A percentile compares a stretch with the other conserved stretches of the same genome.
Evolutionary conservation across 495 filamentous ascomycete genomes (phyloP).

Genomic region (Recurvomyces mirabilis): DNA sequence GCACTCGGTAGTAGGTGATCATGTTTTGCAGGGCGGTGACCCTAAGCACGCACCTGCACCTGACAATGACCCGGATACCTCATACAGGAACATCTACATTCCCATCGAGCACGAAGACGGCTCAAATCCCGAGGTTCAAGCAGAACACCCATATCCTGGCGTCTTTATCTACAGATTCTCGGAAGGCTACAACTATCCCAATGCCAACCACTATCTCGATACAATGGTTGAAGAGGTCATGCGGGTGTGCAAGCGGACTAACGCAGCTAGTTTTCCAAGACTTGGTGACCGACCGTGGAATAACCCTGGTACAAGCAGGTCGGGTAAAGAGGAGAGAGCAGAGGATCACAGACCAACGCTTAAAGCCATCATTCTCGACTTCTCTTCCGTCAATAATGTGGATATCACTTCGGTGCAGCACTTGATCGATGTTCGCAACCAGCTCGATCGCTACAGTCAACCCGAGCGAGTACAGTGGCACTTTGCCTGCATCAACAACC

Average conservation of each 20-base stretch:
- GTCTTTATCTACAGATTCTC: conserved; percentile 97
- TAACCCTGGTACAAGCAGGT: conserved; percentile 67
- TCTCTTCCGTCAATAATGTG: conserved; percentile 91
- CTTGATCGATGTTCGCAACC: conserved; percentile 94
- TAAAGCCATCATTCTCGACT: conserved; percentile 89
- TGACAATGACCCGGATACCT: conserved; percentile 18
- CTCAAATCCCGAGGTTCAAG: conserved; percentile 73
- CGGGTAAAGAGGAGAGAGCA: conserved; percentile 39
- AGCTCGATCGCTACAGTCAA: conserved; percentile 76
- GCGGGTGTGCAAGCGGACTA: conserved; percentile 63
- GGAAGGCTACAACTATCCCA: conserved; percentile 95
- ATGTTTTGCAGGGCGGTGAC: conserved; percentile 53
- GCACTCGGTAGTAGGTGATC: conserved; percentile 79
- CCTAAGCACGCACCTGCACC: conserved; percentile 15
- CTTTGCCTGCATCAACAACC: conserved; percentile 86
- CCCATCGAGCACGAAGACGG: conserved; percentile 81
- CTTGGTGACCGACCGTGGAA: conserved; percentile 93
- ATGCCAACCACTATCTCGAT: conserved; percentile 84
- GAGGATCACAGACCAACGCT: conserved; percentile 56
- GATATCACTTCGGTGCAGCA: conserved; percentile 91
- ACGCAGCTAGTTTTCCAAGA: conserved; percentile 47
- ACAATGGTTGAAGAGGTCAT: conserved; percentile 56
- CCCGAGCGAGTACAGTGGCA: conserved; percentile 92
- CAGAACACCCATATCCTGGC: conserved; percentile 75
- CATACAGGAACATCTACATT: conserved; percentile 69